Conservation (phyloP, 768 basidiomycete species). For the Hygrophorus pudorinus region DNA sequence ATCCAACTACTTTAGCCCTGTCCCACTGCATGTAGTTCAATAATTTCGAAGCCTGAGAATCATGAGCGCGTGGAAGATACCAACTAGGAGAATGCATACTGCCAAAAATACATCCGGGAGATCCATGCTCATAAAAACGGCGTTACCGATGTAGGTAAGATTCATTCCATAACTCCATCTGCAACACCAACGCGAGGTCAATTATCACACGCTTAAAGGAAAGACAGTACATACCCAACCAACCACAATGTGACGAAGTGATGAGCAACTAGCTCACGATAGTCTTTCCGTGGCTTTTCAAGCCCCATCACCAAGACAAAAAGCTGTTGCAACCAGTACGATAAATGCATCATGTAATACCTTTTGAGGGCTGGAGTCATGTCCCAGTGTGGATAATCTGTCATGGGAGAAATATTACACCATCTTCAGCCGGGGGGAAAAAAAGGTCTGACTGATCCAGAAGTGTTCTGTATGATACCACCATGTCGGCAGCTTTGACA, state of each 20-base stretch:
- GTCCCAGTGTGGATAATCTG: slow-evolving; percentile 84
- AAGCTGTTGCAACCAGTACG: slow-evolving; percentile 94
- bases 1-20: slow-evolving; percentile 49
- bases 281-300: slow-evolving; percentile 94
- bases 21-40: slow-evolving; percentile 78
- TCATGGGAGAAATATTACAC: slow-evolving; percentile 1
- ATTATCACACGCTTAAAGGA: background rate
- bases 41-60: slow-evolving; percentile 67
- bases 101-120: slow-evolving; percentile 85
- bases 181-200: background rate
- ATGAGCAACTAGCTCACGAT: slow-evolving; percentile 75
- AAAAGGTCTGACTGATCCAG: slow-evolving; percentile 56
- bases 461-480: slow-evolving; percentile 81
- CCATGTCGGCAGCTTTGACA: slow-evolving; percentile 71
- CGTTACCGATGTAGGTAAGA: slow-evolving; percentile 80
- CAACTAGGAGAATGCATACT: slow-evolving; percentile 30
- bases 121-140: slow-evolving; percentile 96
- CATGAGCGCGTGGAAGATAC: background rate
- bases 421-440: background rate
- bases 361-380: slow-evolving; percentile 79
- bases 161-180: slow-evolving; percentile 83
- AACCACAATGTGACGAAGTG: slow-evolving; percentile 95
- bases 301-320: slow-evolving; percentile 74
- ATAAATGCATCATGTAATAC: slow-evolving; percentile 88
- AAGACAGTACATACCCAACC: slow-evolving; percentile 49